phyloP scores from a whole-genome alignment of 768 basidiomycete genomes.

The Lactarius psammicola region DNA sequence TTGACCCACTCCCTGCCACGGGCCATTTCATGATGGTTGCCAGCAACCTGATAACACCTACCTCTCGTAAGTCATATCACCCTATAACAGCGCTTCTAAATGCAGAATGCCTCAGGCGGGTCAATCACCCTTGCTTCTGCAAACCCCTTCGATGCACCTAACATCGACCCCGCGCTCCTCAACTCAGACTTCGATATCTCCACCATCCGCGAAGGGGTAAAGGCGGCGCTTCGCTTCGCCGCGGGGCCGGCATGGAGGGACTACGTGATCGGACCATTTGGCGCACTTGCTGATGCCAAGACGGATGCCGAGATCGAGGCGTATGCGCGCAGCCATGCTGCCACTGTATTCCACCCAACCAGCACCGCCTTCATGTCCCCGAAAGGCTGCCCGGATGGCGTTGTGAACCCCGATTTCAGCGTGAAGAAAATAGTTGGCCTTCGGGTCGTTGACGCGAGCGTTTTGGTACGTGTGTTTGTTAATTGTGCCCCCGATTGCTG shows the following conservation, averaged over 20 bases:
- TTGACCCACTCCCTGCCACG: conserved; percentile 20
- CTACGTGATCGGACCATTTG: conserved; percentile 2
- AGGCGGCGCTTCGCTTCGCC: conserved; percentile 1
- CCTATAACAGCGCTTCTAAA: not conserved
- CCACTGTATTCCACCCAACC: conserved; percentile 32
- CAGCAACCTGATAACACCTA: conserved; percentile 28
- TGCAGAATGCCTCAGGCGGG: conserved; percentile 18
- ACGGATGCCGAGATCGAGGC: conserved; percentile 29
- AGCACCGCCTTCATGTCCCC: conserved; percentile 46
- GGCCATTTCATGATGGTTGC: conserved; percentile 29
- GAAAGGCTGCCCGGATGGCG: conserved; percentile 35
- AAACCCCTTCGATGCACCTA: conserved; percentile 32
- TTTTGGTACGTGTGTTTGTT: conserved; percentile 22
- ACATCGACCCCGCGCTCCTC: conserved; percentile 31
- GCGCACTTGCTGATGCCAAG: not conserved
- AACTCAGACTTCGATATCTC: conserved; percentile 12
- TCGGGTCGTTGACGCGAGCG: conserved; percentile 37
- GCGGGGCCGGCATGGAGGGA: conserved; percentile 12
- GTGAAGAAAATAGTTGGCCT: conserved; percentile 48
- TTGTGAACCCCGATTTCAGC: conserved; percentile 43
- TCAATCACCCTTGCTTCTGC: conserved; percentile 31
- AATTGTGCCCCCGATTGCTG: not conserved
- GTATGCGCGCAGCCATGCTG: conserved; percentile 26
- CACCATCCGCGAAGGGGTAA: conserved; percentile 9
- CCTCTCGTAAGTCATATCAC: conserved; percentile 23